Evolutionary conservation across 2,329 filamentous ascomycete genomes (phyloP).

Genomic region (Fusarium cyanostomum): DNA sequence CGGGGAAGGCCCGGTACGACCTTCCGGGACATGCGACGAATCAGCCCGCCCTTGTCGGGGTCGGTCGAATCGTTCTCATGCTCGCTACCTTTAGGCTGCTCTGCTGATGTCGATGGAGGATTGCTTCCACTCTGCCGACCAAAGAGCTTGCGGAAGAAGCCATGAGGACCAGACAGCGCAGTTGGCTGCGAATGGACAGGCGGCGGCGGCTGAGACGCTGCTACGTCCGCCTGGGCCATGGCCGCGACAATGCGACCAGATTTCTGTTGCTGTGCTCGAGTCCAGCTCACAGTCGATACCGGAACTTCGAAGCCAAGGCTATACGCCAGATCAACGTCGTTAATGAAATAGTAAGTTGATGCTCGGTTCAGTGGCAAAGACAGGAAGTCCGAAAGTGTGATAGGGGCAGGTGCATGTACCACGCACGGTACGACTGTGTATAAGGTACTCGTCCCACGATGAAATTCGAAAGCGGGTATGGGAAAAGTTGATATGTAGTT

Average conservation of each 20-base stretch:
- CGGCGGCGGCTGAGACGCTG: constrained; percentile 43
- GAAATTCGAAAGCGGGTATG: constrained; percentile 14
- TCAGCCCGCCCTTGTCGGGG: constrained; percentile 47
- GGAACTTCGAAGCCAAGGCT: neutral
- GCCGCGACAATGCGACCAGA: constrained; percentile 34
- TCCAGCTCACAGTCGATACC: constrained; percentile 8
- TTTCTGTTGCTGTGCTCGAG: constrained; percentile 12
- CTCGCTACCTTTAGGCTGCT: constrained; percentile 46
- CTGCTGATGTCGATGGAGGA: constrained; percentile 15
- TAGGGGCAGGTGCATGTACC: constrained; percentile 30
- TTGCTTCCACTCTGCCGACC: constrained; percentile 32
- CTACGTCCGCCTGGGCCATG: constrained; percentile 47
- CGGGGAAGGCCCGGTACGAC: constrained; percentile 84
- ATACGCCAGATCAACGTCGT: constrained; percentile 15
- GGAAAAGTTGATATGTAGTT: constrained; percentile 27
- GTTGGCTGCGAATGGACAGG: constrained; percentile 38
- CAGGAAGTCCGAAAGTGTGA: constrained; percentile 19
- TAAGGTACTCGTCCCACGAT: constrained; percentile 24
- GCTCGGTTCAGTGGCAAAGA: constrained; percentile 21
- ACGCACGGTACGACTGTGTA: constrained; percentile 28
- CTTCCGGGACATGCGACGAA: constrained; percentile 60
- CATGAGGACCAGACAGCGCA: constrained; percentile 37
- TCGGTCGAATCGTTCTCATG: constrained; percentile 43
- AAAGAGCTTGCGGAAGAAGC: constrained; percentile 45
- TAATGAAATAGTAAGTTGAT: constrained; percentile 17